phyloP scores from a whole-genome alignment of 1,284 basidiomycete species.

The Trichosporon faecale region DNA sequence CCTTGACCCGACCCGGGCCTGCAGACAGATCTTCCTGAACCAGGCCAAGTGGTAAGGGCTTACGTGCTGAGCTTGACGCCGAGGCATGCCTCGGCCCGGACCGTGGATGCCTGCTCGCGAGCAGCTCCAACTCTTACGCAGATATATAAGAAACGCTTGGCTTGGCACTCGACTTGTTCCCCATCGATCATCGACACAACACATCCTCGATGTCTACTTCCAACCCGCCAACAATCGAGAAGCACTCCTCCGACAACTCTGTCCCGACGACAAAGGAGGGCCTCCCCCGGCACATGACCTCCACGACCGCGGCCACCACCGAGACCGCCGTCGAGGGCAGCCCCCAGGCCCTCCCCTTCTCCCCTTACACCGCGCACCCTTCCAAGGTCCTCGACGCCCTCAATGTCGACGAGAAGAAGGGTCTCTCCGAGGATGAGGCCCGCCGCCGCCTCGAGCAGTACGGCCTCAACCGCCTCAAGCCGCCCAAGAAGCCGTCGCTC shows the following conservation, averaged over 20 bases:
- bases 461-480: constrained; percentile 53
- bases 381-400: constrained; percentile 45
- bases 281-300: neutral
- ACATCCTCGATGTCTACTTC: neutral
- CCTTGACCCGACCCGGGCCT: neutral
- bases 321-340: neutral
- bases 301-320: constrained; percentile 1
- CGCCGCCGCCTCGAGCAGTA: constrained; percentile 37
- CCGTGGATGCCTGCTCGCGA: neutral
- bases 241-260: neutral
- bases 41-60: neutral
- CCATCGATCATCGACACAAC: neutral
- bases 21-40: neutral
- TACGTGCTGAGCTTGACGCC: constrained; percentile 11
- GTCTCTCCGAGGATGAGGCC: constrained; percentile 39
- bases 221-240: constrained; percentile 4
- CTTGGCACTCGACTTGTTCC: constrained; percentile 4
- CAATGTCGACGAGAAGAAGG: constrained; percentile 37
- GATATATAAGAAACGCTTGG: neutral
- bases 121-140: neutral
- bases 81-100: constrained; percentile 10
- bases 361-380: constrained; percentile 42
- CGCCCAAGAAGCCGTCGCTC: constrained; percentile 44
- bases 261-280: neutral
- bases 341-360: constrained; percentile 30